A percentile compares a stretch with the other conserved stretches of the same genome.
Conservation (phyloP, 2,329 filamentous ascomycete genomes). For the Fusarium odoratissimum region DNA sequence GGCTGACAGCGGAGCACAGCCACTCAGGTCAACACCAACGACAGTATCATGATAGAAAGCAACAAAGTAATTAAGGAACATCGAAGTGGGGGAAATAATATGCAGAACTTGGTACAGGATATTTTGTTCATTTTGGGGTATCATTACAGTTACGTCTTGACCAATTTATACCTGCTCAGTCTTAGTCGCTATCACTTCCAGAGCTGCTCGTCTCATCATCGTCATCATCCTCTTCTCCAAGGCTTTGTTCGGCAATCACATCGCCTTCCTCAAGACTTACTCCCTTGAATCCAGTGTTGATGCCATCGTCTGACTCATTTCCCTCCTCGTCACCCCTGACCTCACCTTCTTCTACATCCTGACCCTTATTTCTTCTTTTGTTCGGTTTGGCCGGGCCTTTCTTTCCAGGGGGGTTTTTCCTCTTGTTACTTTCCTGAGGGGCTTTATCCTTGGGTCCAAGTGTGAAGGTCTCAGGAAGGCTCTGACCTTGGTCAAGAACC, state of each 20-base stretch:
- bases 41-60: not conserved
- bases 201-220: slow-evolving; percentile 58
- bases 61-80: not conserved
- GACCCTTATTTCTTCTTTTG: slow-evolving; percentile 42
- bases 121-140: not conserved
- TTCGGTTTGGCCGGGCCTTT: slow-evolving; percentile 23
- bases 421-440: slow-evolving; percentile 39
- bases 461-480: slow-evolving; percentile 48
- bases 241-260: slow-evolving; percentile 54
- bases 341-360: slow-evolving; percentile 51
- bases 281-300: slow-evolving; percentile 22
- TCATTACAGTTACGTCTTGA: not conserved
- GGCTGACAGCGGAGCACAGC: slow-evolving; percentile 37
- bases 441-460: slow-evolving; percentile 48
- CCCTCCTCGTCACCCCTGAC: slow-evolving; percentile 46
- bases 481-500: slow-evolving; percentile 44
- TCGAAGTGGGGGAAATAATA: not conserved
- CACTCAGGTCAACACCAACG: slow-evolving; percentile 20
- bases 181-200: slow-evolving; percentile 51
- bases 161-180: not conserved
- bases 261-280: slow-evolving; percentile 47
- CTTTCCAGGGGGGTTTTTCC: slow-evolving; percentile 39
- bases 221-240: slow-evolving; percentile 51
- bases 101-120: fast-evolving
- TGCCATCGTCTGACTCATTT: slow-evolving; percentile 39